A percentile compares a stretch with the other conserved stretches of the same genome.
These are phyloP conservation scores for Kernera saxatilis DNA, from an alignment of 345 rosid genomes.

Conservation along the genomic window DNA sequence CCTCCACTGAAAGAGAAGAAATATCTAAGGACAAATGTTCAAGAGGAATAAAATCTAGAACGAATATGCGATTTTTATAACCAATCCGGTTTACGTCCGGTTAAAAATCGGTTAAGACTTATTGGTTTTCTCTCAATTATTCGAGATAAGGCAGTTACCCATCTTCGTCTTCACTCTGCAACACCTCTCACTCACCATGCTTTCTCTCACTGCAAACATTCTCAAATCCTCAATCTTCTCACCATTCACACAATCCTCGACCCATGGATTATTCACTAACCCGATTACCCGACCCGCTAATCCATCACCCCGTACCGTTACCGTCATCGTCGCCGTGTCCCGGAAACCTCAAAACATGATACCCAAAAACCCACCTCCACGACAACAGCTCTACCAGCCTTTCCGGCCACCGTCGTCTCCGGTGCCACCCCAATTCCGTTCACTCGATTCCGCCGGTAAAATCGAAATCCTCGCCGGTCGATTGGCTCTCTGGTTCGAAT, in stretches of 20 bases:
- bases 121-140: background rate
- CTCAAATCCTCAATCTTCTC: constrained; percentile 33
- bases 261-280: constrained; percentile 11
- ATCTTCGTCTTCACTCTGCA: constrained; percentile 31
- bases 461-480: constrained; percentile 65
- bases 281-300: constrained; percentile 23
- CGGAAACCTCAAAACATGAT: constrained; percentile 22
- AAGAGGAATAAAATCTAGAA: background rate
- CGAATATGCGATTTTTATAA: constrained; percentile 8
- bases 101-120: background rate
- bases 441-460: constrained; percentile 60
- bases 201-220: constrained; percentile 26
- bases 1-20: background rate
- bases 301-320: background rate
- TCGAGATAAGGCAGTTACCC: constrained; percentile 24
- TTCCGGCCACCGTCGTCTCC: constrained; percentile 87
- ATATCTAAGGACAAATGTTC: background rate
- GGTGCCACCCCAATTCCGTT: constrained; percentile 52
- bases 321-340: constrained; percentile 20
- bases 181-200: constrained; percentile 30
- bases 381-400: constrained; percentile 63
- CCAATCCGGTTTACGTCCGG: constrained; percentile 19
- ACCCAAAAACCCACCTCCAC: constrained; percentile 27
- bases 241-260: constrained; percentile 31
- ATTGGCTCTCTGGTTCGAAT: constrained; percentile 80